Evolutionary conservation across 2,329 filamentous ascomycete genomes (phyloP).

Genomic region (Ascochyta pisi): DNA sequence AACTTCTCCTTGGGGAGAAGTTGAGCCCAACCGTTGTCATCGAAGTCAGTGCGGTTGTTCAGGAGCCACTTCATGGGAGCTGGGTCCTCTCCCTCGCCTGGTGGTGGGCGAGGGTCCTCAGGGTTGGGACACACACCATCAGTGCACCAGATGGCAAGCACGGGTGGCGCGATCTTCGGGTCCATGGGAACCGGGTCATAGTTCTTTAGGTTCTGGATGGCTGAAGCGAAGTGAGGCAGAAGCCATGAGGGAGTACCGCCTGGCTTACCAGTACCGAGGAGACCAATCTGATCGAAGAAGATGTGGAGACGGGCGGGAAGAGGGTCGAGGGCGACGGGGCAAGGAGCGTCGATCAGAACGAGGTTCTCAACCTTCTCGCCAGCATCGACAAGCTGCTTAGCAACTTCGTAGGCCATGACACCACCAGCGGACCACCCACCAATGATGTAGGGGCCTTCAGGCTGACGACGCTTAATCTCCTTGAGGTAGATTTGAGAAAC

Average conservation of each 20-base stretch:
- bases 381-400: constrained; percentile 55
- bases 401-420: constrained; percentile 61
- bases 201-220: constrained; percentile 71
- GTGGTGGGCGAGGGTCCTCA: constrained; percentile 69
- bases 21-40: constrained; percentile 73
- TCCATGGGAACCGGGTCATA: constrained; percentile 72
- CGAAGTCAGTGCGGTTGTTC: constrained; percentile 75
- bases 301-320: constrained; percentile 66
- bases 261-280: constrained; percentile 68
- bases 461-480: constrained; percentile 75
- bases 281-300: constrained; percentile 75
- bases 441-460: constrained; percentile 64
- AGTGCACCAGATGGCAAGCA: constrained; percentile 73
- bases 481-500: constrained; percentile 70
- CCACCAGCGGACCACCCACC: constrained; percentile 64
- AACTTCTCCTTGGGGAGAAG: constrained; percentile 68
- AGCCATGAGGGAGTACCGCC: constrained; percentile 74
- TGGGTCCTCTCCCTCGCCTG: constrained; percentile 63
- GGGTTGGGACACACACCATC: constrained; percentile 75
- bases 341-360: constrained; percentile 61
- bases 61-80: constrained; percentile 69
- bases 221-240: constrained; percentile 73
- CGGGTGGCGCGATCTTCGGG: constrained; percentile 64
- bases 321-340: constrained; percentile 59
- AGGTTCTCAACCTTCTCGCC: constrained; percentile 60